These are phyloP conservation scores for Cryphonectria carpinicola DNA, from an alignment of 2,329 filamentous ascomycete species.

Conservation along the genomic window DNA sequence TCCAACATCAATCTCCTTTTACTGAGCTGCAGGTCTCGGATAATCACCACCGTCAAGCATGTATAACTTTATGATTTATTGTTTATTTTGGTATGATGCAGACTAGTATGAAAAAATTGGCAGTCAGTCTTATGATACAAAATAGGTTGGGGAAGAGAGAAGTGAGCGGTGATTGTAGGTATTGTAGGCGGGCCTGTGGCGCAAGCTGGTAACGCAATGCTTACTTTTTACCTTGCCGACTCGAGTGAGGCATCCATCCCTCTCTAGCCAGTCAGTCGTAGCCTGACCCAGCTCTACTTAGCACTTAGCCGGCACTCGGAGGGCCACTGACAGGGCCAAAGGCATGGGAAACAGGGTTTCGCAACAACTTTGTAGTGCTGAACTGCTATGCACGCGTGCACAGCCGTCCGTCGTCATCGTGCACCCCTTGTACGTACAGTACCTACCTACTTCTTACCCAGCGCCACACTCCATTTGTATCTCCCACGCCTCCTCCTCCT, in stretches of 20 bases:
- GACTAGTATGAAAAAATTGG: not conserved
- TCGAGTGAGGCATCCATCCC: not conserved
- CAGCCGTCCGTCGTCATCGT: constrained; percentile 13
- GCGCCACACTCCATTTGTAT: constrained; percentile 5
- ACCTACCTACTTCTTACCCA: not conserved
- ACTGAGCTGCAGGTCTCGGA: not conserved
- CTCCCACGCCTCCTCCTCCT: not conserved
- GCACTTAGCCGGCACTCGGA: not conserved
- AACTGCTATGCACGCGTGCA: not conserved
- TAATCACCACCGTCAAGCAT: not conserved
- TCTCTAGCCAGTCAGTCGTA: not conserved
- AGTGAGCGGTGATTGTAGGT: not conserved
- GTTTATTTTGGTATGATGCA: not conserved
- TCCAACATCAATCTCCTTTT: too few relatives aligned
- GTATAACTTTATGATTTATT: not conserved
- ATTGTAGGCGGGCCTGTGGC: not conserved
- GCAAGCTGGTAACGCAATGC: constrained; percentile 13
- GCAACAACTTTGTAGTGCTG: not conserved
- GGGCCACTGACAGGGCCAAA: not conserved
- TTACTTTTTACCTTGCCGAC: not conserved
- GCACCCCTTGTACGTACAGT: not conserved
- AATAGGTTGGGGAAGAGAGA: too few relatives aligned
- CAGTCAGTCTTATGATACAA: not conserved
- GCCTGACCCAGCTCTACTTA: not conserved
- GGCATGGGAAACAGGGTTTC: constrained; percentile 13